A percentile compares a stretch with the other conserved stretches of the same genome.
phyloP scores from a whole-genome alignment of 2,329 filamentous ascomycete species.

The Neofusicoccum sp. region DNA sequence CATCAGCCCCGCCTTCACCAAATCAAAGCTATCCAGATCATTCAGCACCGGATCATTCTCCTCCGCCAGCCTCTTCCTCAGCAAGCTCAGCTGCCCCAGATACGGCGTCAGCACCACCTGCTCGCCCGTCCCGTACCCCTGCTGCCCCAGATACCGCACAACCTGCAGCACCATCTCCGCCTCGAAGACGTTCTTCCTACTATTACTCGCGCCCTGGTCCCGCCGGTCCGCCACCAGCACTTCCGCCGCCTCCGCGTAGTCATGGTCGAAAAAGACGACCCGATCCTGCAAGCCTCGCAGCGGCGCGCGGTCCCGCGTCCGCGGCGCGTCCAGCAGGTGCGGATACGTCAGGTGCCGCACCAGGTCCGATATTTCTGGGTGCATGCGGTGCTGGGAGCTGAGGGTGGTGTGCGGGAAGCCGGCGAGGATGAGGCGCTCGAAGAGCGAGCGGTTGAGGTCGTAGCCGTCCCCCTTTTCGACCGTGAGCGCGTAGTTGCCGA shows the following conservation, averaged over 20 bases:
- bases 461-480: conserved; percentile 65
- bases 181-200: conserved; percentile 60
- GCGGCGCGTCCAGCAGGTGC: conserved; percentile 54
- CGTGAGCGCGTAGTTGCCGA: conserved; percentile 59
- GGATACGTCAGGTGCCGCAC: conserved; percentile 62
- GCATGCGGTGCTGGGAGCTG: conserved; percentile 65
- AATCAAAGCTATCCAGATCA: conserved; percentile 64
- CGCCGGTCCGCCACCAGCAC: conserved; percentile 46
- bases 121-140: conserved; percentile 65
- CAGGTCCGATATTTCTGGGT: conserved; percentile 63
- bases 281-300: conserved; percentile 59
- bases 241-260: conserved; percentile 47
- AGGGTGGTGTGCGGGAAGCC: conserved; percentile 56
- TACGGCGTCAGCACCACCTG: conserved; percentile 72
- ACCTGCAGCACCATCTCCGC: conserved; percentile 63
- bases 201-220: conserved; percentile 42
- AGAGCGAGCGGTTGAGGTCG: conserved; percentile 66
- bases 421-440: conserved; percentile 64
- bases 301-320: conserved; percentile 46
- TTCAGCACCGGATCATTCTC: conserved; percentile 66
- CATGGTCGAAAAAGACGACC: conserved; percentile 67
- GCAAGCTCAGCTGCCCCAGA: conserved; percentile 62
- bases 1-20: conserved; percentile 63
- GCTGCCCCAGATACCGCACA: conserved; percentile 67
- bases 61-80: conserved; percentile 53